Percentiles rank a stretch among this genome's conserved stretches.
Conservation (phyloP, 2,329 filamentous ascomycete genomes). For the Dothideomycetes sp. region DNA sequence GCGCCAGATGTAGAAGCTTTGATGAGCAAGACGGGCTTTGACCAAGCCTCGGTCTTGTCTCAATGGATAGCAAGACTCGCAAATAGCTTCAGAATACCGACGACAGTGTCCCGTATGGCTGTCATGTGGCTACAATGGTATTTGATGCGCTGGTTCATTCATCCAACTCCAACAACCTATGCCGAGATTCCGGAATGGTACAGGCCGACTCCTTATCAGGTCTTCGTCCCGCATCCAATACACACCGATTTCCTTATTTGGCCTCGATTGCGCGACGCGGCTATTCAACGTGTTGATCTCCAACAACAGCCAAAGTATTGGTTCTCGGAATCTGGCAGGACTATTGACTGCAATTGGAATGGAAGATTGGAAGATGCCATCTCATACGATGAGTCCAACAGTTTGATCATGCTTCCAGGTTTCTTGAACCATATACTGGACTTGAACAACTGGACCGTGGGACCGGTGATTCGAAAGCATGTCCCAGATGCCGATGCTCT, state of each 20-base stretch:
- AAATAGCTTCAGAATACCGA: slow-evolving; percentile 1
- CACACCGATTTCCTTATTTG: slow-evolving; percentile 9
- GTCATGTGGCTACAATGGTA: slow-evolving; percentile 6
- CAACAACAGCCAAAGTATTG: slow-evolving; percentile 7
- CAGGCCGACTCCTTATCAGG: slow-evolving; percentile 54
- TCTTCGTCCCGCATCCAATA: slow-evolving; percentile 54
- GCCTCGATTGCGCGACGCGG: slow-evolving; percentile 6
- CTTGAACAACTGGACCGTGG: slow-evolving; percentile 8
- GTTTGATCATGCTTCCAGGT: neutral
- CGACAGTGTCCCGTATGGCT: slow-evolving; percentile 4
- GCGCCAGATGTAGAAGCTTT: slow-evolving; percentile 2
- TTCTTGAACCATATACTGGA: slow-evolving; percentile 5
- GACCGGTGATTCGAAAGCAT: slow-evolving; percentile 4
- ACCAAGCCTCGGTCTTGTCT: neutral
- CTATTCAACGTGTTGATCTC: slow-evolving; percentile 6
- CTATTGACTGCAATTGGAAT: slow-evolving; percentile 7
- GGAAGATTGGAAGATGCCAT: slow-evolving; percentile 1
- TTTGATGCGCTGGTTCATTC: slow-evolving; percentile 69
- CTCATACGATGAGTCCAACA: neutral
- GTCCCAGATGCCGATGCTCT: slow-evolving; percentile 9
- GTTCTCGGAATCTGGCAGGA: slow-evolving; percentile 5
- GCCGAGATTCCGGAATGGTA: slow-evolving; percentile 64
- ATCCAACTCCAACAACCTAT: slow-evolving; percentile 67
- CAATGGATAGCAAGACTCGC: slow-evolving; percentile 10
- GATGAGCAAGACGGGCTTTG: neutral